Evolutionary conservation across 345 rosid species (phyloP).

Genomic region (Cardamine chenopodiifolia): DNA sequence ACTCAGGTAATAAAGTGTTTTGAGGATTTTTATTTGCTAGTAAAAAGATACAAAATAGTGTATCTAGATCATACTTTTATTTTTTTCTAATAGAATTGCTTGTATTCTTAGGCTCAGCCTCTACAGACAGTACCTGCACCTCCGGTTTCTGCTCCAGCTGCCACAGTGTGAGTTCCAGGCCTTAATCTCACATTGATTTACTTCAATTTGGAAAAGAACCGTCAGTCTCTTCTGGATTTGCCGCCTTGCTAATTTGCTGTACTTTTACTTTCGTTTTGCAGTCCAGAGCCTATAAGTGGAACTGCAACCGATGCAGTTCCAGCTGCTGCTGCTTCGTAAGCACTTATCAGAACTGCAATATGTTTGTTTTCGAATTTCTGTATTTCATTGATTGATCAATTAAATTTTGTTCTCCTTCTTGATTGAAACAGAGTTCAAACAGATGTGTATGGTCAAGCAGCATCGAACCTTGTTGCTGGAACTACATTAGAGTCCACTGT

Average conservation of each 20-base stretch:
- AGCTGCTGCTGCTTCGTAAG: conserved; percentile 44
- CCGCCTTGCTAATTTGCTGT: conserved; percentile 5
- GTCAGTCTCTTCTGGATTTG: neutral
- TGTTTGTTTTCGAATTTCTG: neutral
- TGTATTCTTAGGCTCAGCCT: conserved; percentile 36
- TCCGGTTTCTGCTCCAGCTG: conserved; percentile 40
- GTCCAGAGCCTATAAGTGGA: conserved; percentile 38
- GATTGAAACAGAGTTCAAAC: conserved; percentile 56
- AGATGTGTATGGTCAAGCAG: conserved; percentile 82
- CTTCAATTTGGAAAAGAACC: neutral
- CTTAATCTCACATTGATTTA: neutral
- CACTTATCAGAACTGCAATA: conserved; percentile 42
- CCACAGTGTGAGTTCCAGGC: conserved; percentile 35
- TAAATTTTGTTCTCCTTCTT: neutral
- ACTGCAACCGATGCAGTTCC: conserved; percentile 42
- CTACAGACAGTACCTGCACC: conserved; percentile 38
- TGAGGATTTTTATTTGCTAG: conserved; percentile 1
- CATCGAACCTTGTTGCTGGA: conserved; percentile 94
- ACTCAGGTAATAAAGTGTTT: conserved; percentile 30
- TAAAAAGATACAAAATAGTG: neutral
- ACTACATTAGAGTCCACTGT: conserved; percentile 70
- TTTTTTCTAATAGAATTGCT: conserved; percentile 4
- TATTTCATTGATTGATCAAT: neutral
- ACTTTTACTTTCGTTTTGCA: conserved; percentile 23
- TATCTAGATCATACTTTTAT: neutral